These are phyloP conservation scores for Colletotrichum brevisporum DNA, from an alignment of 2,329 filamentous ascomycete genomes.

Conservation along the genomic window DNA sequence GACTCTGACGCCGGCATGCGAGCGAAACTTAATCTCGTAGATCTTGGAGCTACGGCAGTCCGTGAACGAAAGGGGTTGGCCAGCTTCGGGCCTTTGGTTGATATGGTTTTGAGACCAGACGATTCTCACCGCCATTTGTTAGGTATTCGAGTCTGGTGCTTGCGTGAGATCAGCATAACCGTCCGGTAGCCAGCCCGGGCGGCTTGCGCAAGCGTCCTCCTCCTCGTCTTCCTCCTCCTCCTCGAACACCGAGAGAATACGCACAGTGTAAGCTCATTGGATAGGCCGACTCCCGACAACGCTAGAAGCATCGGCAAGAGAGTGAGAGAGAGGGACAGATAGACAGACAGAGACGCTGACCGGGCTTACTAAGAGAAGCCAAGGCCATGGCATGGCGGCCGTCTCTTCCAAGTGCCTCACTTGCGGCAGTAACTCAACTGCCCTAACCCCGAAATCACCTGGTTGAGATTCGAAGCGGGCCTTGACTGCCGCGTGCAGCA, in stretches of 20 bases:
- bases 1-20: slow-evolving; percentile 22
- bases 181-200: slow-evolving; percentile 10
- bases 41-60: slow-evolving; percentile 21
- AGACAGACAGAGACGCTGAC: not conserved
- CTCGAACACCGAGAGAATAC: not conserved
- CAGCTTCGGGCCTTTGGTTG: not conserved
- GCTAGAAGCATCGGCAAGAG: slow-evolving; percentile 18
- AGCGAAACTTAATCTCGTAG: slow-evolving; percentile 32
- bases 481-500: slow-evolving; percentile 6
- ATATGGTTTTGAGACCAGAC: slow-evolving; percentile 2
- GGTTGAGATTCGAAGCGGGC: slow-evolving; percentile 11
- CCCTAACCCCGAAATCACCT: slow-evolving; percentile 27
- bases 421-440: not conserved
- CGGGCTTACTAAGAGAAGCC: slow-evolving; percentile 3
- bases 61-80: slow-evolving; percentile 5
- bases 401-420: not conserved
- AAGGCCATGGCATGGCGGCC: slow-evolving; percentile 16
- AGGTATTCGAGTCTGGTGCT: not conserved
- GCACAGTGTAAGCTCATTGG: slow-evolving; percentile 24
- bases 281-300: not conserved
- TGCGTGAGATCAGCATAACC: slow-evolving; percentile 13
- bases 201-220: slow-evolving; percentile 4
- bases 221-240: not conserved
- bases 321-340: not conserved
- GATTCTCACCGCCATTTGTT: slow-evolving; percentile 36